Evolutionary conservation across 208 protist species (phyloP), one percentile per base, ranked within the genome.

Genomic region (Phytomonas sp.): DNA sequence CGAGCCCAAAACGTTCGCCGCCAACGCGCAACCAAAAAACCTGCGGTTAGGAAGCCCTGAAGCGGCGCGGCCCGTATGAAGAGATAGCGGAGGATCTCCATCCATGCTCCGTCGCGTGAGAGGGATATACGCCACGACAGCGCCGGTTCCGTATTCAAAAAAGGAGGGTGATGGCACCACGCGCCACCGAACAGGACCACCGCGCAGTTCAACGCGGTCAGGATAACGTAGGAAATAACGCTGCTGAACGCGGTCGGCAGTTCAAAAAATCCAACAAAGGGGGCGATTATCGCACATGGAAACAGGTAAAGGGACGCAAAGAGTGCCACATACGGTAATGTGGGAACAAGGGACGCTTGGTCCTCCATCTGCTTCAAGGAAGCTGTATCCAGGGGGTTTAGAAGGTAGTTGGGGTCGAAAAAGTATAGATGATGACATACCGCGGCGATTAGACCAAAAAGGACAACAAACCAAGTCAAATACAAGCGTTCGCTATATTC

Each of bases 221-320:
- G 76, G 31, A 88, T 72, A 17, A 66, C 33, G 7, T 84, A 56
- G 13, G 83, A 63, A 15, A 68, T 60, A 13, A 84, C n/a, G 30
- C 67, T 76, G 23, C 79, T 62, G 46, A 68, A 71, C 11, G 68
- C 63, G 8, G 62, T 72, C 6, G 77, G 68, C 33, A 79, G 74
- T 62, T 88, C 82, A 66, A 89, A 89, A 68, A 93, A 87, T n/a
- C 84, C 83, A 59, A 74, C 75, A 69, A 89, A 90, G 2, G 80
- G 83, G 1, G 77, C 79, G 46, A 87, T 72, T 2, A 88, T 46
- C 33, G 80, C 76, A 67, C 80, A 93, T 31, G 88, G 88, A 20
- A 84, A 65, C 43, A 86, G 60, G 67, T 82, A 88, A 30, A 91
- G 70, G 4, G 80, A 31, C 36, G 91, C 66, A 23, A 83, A 11